Conservation (phyloP, 2,329 filamentous ascomycete species). For the Penicillium sp. region DNA sequence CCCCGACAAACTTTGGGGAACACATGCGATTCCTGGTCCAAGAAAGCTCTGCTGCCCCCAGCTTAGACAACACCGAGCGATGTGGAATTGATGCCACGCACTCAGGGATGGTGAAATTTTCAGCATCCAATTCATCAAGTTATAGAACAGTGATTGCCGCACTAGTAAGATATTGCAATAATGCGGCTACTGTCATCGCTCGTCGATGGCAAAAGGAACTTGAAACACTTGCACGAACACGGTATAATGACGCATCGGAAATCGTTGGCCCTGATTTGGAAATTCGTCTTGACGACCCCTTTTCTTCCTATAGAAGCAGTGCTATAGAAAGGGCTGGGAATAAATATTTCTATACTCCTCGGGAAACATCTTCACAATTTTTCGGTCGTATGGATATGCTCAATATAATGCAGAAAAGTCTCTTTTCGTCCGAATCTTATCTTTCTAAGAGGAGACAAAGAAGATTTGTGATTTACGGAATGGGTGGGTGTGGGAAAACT, state of each 20-base stretch:
- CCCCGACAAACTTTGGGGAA: constrained; percentile 29
- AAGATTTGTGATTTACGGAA: constrained; percentile 32
- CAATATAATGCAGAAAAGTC: neutral
- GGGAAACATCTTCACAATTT: neutral
- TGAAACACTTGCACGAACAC: neutral
- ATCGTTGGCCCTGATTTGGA: neutral
- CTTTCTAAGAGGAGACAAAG: constrained; percentile 18
- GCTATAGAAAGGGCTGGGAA: neutral
- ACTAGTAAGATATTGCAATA: constrained; percentile 12
- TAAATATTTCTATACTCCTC: neutral
- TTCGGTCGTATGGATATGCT: neutral
- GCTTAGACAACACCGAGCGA: constrained; percentile 25
- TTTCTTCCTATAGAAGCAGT: neutral
- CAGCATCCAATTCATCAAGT: constrained; percentile 16
- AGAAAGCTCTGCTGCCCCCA: constrained; percentile 22
- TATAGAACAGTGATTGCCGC: constrained; percentile 22
- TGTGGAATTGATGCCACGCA: constrained; percentile 27
- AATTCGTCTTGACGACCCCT: neutral
- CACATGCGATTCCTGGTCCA: constrained; percentile 27
- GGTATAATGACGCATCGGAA: constrained; percentile 1
- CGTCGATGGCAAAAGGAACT: neutral
- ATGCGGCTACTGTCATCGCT: constrained; percentile 1
- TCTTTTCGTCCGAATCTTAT: neutral
- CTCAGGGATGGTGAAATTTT: constrained; percentile 20
- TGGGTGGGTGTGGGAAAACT: constrained; percentile 41